Evolutionary conservation across 2,329 filamentous ascomycete species (phyloP).

Genomic region (Colletotrichum filicis): DNA sequence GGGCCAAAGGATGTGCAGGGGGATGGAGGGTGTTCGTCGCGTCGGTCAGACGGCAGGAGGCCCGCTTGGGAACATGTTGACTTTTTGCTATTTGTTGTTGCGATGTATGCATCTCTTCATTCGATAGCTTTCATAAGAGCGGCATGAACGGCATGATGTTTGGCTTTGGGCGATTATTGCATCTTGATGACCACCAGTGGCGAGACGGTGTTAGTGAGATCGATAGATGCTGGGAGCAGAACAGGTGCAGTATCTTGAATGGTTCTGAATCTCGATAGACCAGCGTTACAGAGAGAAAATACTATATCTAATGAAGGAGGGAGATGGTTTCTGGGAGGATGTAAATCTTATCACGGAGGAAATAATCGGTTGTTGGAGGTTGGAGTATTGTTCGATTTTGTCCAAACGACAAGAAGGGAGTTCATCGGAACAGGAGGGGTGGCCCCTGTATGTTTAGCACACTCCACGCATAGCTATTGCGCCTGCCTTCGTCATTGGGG

Average conservation of each 20-base stretch:
- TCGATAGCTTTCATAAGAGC: not conserved
- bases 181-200: not conserved
- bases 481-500: constrained; percentile 19
- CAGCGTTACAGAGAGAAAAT: not conserved
- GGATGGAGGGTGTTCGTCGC: constrained; percentile 6
- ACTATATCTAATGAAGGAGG: not conserved
- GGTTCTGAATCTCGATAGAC: not conserved
- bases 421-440: constrained; percentile 3
- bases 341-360: not conserved
- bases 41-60: not conserved
- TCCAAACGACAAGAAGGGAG: not conserved
- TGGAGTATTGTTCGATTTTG: not conserved
- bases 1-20: constrained; percentile 19
- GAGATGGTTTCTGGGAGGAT: not conserved
- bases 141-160: not conserved
- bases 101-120: not conserved
- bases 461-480: not conserved
- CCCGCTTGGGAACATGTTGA: not conserved
- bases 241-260: not conserved
- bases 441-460: constrained; percentile 27
- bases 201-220: not conserved
- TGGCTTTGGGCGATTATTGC: not conserved
- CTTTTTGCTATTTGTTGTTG: not conserved
- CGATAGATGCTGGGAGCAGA: not conserved
- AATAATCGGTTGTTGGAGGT: not conserved